Evolutionary conservation across 805 yeast genomes (phyloP).

Genomic region (Blastobotrys americana): DNA sequence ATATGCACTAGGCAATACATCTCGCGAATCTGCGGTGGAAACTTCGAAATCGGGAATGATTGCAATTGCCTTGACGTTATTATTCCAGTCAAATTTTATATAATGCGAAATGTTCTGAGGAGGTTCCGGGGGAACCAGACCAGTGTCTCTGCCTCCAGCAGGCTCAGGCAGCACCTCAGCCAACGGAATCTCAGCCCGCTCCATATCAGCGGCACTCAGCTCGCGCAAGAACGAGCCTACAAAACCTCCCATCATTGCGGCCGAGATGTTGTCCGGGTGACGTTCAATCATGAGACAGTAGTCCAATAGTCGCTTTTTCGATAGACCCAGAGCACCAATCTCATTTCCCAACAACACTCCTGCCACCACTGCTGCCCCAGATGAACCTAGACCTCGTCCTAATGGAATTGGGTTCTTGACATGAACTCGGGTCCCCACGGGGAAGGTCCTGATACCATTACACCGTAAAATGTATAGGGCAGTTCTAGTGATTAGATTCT

Average conservation of each 20-base stretch:
- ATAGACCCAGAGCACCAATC: conserved; percentile 63
- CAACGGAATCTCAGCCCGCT: conserved; percentile 74
- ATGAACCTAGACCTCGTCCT: conserved; percentile 95
- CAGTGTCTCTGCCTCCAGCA: conserved; percentile 62
- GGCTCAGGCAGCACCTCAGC: conserved; percentile 77
- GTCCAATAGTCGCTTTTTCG: conserved; percentile 80
- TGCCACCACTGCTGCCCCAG: conserved; percentile 97
- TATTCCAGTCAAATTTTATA: conserved; percentile 76
- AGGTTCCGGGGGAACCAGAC: conserved; percentile 68
- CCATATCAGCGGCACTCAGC: conserved; percentile 60
- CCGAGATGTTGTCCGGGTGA: conserved; percentile 97
- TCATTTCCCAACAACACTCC: conserved; percentile 89
- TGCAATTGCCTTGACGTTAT: conserved; percentile 77
- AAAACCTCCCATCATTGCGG: conserved; percentile 98
- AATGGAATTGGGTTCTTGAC: conserved; percentile 89
- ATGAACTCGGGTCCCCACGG: conserved; percentile 71
- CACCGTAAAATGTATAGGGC: conserved; percentile 88
- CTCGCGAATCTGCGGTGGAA: conserved; percentile 84
- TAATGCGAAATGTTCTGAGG: conserved; percentile 85
- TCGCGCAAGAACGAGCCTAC: conserved; percentile 92
- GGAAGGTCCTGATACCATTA: conserved; percentile 68
- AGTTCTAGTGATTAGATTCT: conserved; percentile 83
- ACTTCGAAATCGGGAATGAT: conserved; percentile 93
- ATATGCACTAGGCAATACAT: conserved; percentile 78
- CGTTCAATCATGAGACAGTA: conserved; percentile 95